Evolutionary conservation across 2,329 filamentous ascomycete species (phyloP).

Genomic region (Chrysoporthe puriensis): DNA sequence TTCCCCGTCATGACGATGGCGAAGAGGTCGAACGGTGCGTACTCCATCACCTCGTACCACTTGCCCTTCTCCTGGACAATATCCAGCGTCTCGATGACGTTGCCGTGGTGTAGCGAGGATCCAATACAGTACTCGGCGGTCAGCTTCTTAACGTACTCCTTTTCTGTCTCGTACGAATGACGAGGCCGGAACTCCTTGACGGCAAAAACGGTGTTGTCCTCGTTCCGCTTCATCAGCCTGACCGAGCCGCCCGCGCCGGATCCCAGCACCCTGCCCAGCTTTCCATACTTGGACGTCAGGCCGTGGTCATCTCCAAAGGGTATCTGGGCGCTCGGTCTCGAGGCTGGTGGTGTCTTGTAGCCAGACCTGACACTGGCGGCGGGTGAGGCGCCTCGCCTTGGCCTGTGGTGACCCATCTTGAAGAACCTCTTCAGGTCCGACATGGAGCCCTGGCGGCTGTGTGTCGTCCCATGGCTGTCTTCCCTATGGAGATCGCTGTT

Average conservation of each 20-base stretch:
- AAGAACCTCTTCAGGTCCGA: constrained; percentile 96
- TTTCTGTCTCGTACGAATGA: constrained; percentile 90
- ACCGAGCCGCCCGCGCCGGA: constrained; percentile 95
- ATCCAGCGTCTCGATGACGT: constrained; percentile 97
- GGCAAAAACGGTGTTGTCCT: constrained; percentile 91
- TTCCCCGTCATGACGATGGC: constrained; percentile 99
- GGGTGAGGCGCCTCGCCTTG: constrained; percentile 69
- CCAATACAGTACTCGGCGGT: constrained; percentile 98
- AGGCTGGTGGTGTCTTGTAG: constrained; percentile 50
- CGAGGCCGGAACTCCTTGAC: constrained; percentile 95
- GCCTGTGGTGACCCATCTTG: constrained; percentile 72
- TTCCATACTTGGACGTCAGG: constrained; percentile 88
- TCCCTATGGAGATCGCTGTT: constrained; percentile 49
- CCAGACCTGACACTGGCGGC: constrained; percentile 57
- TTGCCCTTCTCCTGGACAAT: constrained; percentile 92
- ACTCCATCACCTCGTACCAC: constrained; percentile 99
- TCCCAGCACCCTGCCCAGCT: constrained; percentile 90
- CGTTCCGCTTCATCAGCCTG: constrained; percentile 88
- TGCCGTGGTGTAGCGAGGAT: constrained; percentile 94
- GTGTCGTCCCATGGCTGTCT: constrained; percentile 49
- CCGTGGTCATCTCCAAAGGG: constrained; percentile 96
- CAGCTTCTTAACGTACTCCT: constrained; percentile 96
- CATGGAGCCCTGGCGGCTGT: constrained; percentile 77
- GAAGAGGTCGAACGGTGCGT: constrained; percentile 93
- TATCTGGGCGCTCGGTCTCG: constrained; percentile 62